These are phyloP conservation scores for Termitomyces sp. DNA, from an alignment of 768 basidiomycete genomes.

Conservation along the genomic window DNA sequence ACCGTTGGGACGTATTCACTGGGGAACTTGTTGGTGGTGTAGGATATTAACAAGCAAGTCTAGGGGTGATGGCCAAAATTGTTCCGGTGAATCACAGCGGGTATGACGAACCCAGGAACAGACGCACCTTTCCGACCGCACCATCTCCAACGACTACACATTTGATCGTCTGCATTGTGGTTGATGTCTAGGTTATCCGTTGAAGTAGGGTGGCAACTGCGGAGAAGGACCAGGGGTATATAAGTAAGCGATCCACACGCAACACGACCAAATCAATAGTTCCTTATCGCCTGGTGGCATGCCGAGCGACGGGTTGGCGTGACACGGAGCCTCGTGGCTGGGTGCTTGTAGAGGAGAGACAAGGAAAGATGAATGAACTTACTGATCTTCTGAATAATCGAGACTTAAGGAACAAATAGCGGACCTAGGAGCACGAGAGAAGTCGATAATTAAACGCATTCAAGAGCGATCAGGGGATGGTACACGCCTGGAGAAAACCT, in stretches of 20 bases:
- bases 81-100: conserved; percentile 5
- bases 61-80: background rate
- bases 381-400: conserved; percentile 17
- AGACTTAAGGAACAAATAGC: conserved; percentile 17
- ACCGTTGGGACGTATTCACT: conserved; percentile 99
- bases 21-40: conserved; percentile 97
- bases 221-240: conserved; percentile 4
- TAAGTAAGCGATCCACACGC: conserved; percentile 16
- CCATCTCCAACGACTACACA: conserved; percentile 97
- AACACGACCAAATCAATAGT: conserved; percentile 9
- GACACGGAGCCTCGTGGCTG: conserved; percentile 41
- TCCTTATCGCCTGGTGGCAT: conserved; percentile 25
- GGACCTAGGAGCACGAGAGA: conserved; percentile 19
- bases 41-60: conserved; percentile 96
- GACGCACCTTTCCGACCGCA: conserved; percentile 93
- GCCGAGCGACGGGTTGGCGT: conserved; percentile 25
- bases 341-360: conserved; percentile 15
- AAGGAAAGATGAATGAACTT: conserved; percentile 9
- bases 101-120: conserved; percentile 1
- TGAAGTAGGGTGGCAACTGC: conserved; percentile 12
- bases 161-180: conserved; percentile 92
- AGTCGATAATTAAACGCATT: conserved; percentile 27
- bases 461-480: conserved; percentile 21
- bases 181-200: conserved; percentile 11
- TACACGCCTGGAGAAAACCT: conserved; percentile 22